Base-by-base conservation (phyloP, 495 filamentous ascomycete species). In the Hypomontagnella monticulosa region DNA sequence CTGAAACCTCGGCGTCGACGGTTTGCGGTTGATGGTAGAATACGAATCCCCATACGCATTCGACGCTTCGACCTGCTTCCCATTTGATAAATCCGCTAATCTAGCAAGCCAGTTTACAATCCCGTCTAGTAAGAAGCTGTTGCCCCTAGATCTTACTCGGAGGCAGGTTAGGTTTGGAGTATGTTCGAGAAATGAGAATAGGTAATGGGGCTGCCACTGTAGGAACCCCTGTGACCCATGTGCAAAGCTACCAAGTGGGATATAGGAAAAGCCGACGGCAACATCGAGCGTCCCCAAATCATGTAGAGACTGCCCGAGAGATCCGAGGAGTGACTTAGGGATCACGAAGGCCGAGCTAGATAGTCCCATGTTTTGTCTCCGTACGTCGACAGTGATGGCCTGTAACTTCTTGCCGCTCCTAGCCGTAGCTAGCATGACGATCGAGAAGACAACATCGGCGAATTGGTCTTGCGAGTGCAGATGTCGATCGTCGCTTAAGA, bases 321-420 rank as follows among this genome's bases (percentile, higher is more conserved):
- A 14, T 7, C 57, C 43, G 12, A 52, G 16, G 14, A 66, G 57
- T n/a, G 49, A 59, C 18, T 42, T 41, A 1, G 69, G 69, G 10
- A 69, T 43, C 10, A 42, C 30, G 37, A 72, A 72, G 7, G 69
- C 69, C 1, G 65, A 66, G 23, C 69, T 72, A 4, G 69, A 72
- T 40, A 72, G 16, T 7, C 69, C 69, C 49, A 69, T 60, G 6
- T 66, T 33, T 14, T 19, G 23, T 10, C 47, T 65, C n/a, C 54
- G 57, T 37, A 72, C 65, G 34, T 63, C 55, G 6, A 40, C 69
- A 12, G 38, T 57, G 9, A 72, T 38, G 7, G 53, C 37, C 5
- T 55, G 51, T 30, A 69, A 11, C 15, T 38, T 48, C 36, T 53
- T 66, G 1, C 61, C 57, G 5, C 49, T 66, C 34, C 53, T 65